Evolutionary conservation across 371 early-diverging fungal species (phyloP).

Genomic region (Chytridiales sp.): DNA sequence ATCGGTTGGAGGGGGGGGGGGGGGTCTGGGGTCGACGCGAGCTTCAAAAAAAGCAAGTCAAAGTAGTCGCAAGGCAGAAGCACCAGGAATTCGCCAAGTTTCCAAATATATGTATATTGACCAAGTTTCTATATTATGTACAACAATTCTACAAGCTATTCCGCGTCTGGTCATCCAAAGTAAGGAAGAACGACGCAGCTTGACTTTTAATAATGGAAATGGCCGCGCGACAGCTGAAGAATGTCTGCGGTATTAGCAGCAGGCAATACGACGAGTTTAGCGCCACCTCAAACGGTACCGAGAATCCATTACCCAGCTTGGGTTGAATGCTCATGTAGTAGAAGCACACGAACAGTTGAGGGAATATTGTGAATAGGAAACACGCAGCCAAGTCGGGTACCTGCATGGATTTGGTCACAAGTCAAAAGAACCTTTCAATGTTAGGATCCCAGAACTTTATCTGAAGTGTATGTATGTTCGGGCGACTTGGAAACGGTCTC

Average conservation of each 20-base stretch:
- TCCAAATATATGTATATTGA: not conserved
- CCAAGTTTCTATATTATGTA: not conserved
- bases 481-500: not conserved
- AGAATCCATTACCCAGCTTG: constrained; percentile 32
- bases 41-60: not conserved
- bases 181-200: constrained; percentile 31
- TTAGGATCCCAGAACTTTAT: not conserved
- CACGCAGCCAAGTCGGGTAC: constrained; percentile 38
- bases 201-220: constrained; percentile 30
- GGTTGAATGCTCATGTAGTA: constrained; percentile 34
- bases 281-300: constrained; percentile 35
- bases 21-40: not conserved
- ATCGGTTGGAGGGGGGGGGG: too few species aligned
- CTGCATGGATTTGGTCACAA: constrained; percentile 3
- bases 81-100: not conserved
- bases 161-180: constrained; percentile 5
- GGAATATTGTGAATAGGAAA: constrained; percentile 37
- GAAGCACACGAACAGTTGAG: constrained; percentile 34
- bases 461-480: too few species aligned
- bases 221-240: constrained; percentile 32
- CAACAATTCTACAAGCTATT: not conserved
- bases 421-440: not conserved
- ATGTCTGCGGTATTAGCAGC: constrained; percentile 29
- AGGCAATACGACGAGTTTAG: constrained; percentile 31
- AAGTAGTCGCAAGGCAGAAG: not conserved